These are phyloP conservation scores for Nakaseomyces kungkrabaensis DNA, from an alignment of 1,139 yeast genomes.

Conservation along the genomic window DNA sequence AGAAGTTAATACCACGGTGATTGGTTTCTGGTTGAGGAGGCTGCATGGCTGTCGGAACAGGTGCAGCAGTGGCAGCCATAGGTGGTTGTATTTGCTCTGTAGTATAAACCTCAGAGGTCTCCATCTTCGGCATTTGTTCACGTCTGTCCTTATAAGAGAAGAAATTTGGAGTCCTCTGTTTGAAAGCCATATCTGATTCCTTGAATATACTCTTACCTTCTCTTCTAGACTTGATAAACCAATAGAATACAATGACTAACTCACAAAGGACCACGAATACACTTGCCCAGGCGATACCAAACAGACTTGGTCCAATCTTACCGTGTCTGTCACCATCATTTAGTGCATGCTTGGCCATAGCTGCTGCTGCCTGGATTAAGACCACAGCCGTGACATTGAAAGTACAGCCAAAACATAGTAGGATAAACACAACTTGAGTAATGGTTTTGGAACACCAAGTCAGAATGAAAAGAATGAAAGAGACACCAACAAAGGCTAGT, in stretches of 20 bases:
- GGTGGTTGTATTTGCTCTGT: constrained; percentile 5
- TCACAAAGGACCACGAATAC: constrained; percentile 27
- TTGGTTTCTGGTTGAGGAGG: constrained; percentile 21
- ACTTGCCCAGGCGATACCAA: constrained; percentile 66
- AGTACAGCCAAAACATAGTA: constrained; percentile 43
- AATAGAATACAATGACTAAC: constrained; percentile 5
- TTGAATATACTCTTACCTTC: constrained; percentile 3
- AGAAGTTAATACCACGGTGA: constrained; percentile 67
- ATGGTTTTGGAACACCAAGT: constrained; percentile 36
- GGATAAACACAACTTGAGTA: constrained; percentile 45
- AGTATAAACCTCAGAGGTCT: constrained; percentile 9
- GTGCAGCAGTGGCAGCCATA: constrained; percentile 13
- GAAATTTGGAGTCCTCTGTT: neutral
- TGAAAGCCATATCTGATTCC: neutral
- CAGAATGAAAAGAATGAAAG: constrained; percentile 35
- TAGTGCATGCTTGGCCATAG: constrained; percentile 58
- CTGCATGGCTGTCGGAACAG: constrained; percentile 8
- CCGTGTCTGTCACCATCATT: constrained; percentile 35
- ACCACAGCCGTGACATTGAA: constrained; percentile 53
- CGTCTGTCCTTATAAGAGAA: constrained; percentile 6
- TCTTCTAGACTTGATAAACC: constrained; percentile 14
- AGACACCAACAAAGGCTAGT: constrained; percentile 45
- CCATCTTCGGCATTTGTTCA: constrained; percentile 7
- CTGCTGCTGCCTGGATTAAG: constrained; percentile 57
- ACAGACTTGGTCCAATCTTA: constrained; percentile 45